Base-by-base conservation (phyloP, 106 monocot genomes). In the Dendrobium catenatum region DNA sequence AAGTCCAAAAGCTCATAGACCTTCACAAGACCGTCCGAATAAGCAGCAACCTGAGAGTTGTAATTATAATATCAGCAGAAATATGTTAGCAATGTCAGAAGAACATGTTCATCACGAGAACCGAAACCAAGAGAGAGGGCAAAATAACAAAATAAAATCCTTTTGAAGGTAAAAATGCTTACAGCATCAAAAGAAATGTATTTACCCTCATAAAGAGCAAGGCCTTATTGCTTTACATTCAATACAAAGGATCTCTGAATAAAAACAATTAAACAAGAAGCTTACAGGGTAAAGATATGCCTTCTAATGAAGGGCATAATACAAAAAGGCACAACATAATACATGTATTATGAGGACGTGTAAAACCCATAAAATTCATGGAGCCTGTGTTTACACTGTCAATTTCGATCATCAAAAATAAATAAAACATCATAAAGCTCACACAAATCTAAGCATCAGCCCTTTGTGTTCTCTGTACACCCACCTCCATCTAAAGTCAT, bases 21-120 rank as follows among this genome's bases (percentile, higher is more conserved):
- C 81, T 90, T 98, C 58, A 95, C 91, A 85, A 86, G 86, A 61
- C 98, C 92, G 86, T 98, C 89, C 83, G 95, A 91, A 90, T 89
- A 93, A 73, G 98, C 98, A 78, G 79, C 86, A 82, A 93, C 93
- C 98, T 98, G 77, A 20, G 66, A 83, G 83, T 19, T 29, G 1
- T 33, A 70, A 61, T n/a, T 70, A 70, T 13, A 70, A 8, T 20
- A 74, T 74, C 42, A 74, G 20, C n/a, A 74, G 29, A 70, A 11
- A 70, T 16, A 43, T 74, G 26, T 31, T 70, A 70, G 16, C 70
- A 1, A 11, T 33, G 29, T 70, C 33, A 70, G 15, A 29, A 70
- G 5, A 61, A 11, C 22, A 22, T 61, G n/a, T 11, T 46, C 9
- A 46, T 0, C 46, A 46, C 46, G 6, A 46, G 46, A 51, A 51